A percentile compares a stretch with the other conserved stretches of the same genome.
Evolutionary conservation across 352 stramenopile species (phyloP).

Genomic region (Globisporangium carolinianum): DNA sequence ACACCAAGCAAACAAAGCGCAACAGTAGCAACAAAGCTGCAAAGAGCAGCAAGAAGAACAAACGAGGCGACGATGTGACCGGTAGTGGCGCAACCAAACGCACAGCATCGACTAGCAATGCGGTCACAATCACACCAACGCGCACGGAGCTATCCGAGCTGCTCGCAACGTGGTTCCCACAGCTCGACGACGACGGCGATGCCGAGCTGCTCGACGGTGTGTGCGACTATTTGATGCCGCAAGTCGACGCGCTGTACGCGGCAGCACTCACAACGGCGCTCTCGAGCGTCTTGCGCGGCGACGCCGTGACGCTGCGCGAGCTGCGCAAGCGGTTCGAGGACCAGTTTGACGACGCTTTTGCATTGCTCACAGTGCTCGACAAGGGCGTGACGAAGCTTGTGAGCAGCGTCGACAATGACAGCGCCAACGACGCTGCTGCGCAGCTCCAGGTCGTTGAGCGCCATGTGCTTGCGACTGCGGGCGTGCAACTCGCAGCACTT

Average conservation of each 20-base stretch:
- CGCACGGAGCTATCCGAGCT: constrained; percentile 36
- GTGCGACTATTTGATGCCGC: constrained; percentile 29
- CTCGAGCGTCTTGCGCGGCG: constrained; percentile 62
- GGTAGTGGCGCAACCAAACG: not conserved
- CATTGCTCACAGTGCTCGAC: constrained; percentile 42
- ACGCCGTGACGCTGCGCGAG: constrained; percentile 63
- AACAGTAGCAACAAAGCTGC: constrained; percentile 25
- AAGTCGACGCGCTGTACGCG: constrained; percentile 48
- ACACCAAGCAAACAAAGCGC: constrained; percentile 25
- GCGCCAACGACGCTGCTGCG: constrained; percentile 21
- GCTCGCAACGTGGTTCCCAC: constrained; percentile 36
- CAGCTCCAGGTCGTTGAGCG: constrained; percentile 47
- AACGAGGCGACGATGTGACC: constrained; percentile 21
- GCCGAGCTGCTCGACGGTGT: constrained; percentile 50
- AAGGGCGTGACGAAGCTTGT: constrained; percentile 70
- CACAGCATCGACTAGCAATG: not conserved
- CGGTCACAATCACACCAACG: constrained; percentile 40
- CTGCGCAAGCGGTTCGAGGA: constrained; percentile 72
- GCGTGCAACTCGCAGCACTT: constrained; percentile 43
- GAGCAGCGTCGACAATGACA: constrained; percentile 46
- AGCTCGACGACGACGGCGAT: constrained; percentile 56
- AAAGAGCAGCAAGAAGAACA: constrained; percentile 34
- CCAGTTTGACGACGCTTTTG: constrained; percentile 54
- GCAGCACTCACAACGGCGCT: constrained; percentile 37
- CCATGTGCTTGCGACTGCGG: constrained; percentile 42